Base-by-base conservation (phyloP, 495 filamentous ascomycete genomes). In the Penicillium tannophilum region DNA sequence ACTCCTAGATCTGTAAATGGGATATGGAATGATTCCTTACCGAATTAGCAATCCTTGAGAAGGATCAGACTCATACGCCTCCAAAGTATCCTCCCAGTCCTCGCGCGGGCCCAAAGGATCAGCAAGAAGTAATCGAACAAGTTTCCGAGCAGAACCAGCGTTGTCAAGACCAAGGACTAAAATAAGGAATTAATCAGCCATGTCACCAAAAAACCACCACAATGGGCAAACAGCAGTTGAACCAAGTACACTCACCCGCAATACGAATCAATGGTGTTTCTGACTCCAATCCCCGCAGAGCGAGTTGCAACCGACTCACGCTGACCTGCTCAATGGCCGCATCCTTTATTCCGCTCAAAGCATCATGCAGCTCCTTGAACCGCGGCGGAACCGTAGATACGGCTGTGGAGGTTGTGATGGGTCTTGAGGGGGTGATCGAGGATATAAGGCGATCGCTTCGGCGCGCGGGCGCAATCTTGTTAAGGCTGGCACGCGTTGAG, bases 301-400 rank as follows among this genome's bases (percentile, higher is more conserved):
- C 93, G 62, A 98, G 81, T 65, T 91, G 87, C 52, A 97, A 68
- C 62, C 91, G 84, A 56, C 89, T 88, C 20, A 89, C 77, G 72
- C 90, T 90, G 56, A 92, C 81, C 69, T 87, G 85, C 59, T 82
- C 81, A 39, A 83, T 75, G 24, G 87, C 84, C 42, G 83, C 72
- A 56, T 81, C 79, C 60, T 89, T 80, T 23, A 96, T 75, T 23
- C 80, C 77, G 9, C 75, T 72, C 19, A 95, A 76, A 11, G 86
- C 82, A 44, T 80, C 72, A 62, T 91, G 79, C 12, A 96, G 80
- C 54, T 81, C 76, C 47, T 71, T 69, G 52, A 78, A 70, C 19
- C 67, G 69, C 19, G 72, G 58, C 10, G 76, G 76, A 6, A 78
- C 69, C 3, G 24, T 49, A 3, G 46, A 49, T 49, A 49, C 63